phyloP scores from a whole-genome alignment of 2,329 filamentous ascomycete species.

The Penicillium sp. region DNA sequence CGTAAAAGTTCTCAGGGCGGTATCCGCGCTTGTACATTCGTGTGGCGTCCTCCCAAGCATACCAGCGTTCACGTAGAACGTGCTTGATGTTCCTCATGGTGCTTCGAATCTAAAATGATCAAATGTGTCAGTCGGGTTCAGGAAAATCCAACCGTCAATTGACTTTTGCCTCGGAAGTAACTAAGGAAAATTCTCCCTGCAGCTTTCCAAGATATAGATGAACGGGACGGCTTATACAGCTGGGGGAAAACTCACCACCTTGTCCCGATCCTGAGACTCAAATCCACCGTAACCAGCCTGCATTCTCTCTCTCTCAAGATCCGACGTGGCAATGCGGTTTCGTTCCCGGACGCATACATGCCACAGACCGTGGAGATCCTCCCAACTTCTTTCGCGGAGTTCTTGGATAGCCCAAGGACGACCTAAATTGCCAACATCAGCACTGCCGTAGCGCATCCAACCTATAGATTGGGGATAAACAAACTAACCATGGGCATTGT shows the following conservation, averaged over 20 bases:
- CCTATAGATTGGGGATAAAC: not conserved
- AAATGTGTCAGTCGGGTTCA: not conserved
- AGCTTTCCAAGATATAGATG: not conserved
- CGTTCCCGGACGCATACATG: conserved; percentile 90
- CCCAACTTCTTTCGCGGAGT: conserved; percentile 84
- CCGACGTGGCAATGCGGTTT: conserved; percentile 81
- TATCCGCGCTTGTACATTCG: conserved; percentile 37
- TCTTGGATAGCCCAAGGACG: conserved; percentile 82
- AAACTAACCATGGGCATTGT: conserved; percentile 62
- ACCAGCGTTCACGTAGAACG: conserved; percentile 79
- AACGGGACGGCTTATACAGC: not conserved
- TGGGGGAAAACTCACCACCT: conserved; percentile 56
- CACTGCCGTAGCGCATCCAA: not conserved
- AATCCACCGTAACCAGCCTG: conserved; percentile 70
- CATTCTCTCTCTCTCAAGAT: conserved; percentile 64
- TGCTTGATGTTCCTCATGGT: conserved; percentile 85
- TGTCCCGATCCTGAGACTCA: conserved; percentile 63
- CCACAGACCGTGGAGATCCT: conserved; percentile 88
- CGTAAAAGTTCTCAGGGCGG: conserved; percentile 29
- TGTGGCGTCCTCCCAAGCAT: conserved; percentile 63
- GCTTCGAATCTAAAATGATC: conserved; percentile 58
- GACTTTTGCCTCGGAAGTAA: not conserved
- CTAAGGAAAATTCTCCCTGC: no score
- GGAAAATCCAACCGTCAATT: not conserved
- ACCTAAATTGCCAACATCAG: conserved; percentile 45